Evolutionary conservation across 352 stramenopile genomes (phyloP).

Genomic region (Pelagophyceae sp.): DNA sequence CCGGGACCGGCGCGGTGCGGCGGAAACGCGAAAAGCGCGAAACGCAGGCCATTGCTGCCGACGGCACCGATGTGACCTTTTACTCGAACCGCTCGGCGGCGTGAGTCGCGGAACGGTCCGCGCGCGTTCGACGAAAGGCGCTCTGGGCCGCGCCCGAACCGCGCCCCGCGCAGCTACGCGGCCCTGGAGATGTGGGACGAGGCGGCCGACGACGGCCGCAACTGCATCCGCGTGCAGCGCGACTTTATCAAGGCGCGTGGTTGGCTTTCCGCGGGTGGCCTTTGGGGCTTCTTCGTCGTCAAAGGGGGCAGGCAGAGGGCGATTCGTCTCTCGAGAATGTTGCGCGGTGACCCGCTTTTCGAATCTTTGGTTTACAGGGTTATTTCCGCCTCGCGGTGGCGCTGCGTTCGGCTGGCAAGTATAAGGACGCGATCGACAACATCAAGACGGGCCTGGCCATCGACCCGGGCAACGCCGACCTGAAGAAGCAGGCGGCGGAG

Average conservation of each 20-base stretch:
- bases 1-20: too few relatives aligned
- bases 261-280: too few relatives aligned
- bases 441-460: slow-evolving; percentile 52
- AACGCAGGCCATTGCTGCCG: slow-evolving; percentile 74
- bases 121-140: neutral
- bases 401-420: slow-evolving; percentile 65
- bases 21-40: too few relatives aligned
- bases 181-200: slow-evolving; percentile 57
- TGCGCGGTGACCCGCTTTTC: too few relatives aligned
- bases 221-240: slow-evolving; percentile 79
- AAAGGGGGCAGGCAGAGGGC: too few relatives aligned
- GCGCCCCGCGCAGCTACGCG: slow-evolving; percentile 39
- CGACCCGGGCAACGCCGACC: slow-evolving; percentile 47
- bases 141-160: neutral
- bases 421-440: slow-evolving; percentile 54
- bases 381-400: slow-evolving; percentile 86
- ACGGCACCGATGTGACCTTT: slow-evolving; percentile 78
- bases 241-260: slow-evolving; percentile 91
- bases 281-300: too few relatives aligned
- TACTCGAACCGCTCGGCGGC: slow-evolving; percentile 73
- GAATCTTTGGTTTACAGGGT: too few relatives aligned
- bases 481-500: slow-evolving; percentile 62
- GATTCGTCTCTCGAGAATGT: too few relatives aligned
- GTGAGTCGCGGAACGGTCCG: neutral
- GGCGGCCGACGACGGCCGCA: slow-evolving; percentile 66